phyloP scores from a whole-genome alignment of 768 basidiomycete genomes.

The Suillus clintonianus region DNA sequence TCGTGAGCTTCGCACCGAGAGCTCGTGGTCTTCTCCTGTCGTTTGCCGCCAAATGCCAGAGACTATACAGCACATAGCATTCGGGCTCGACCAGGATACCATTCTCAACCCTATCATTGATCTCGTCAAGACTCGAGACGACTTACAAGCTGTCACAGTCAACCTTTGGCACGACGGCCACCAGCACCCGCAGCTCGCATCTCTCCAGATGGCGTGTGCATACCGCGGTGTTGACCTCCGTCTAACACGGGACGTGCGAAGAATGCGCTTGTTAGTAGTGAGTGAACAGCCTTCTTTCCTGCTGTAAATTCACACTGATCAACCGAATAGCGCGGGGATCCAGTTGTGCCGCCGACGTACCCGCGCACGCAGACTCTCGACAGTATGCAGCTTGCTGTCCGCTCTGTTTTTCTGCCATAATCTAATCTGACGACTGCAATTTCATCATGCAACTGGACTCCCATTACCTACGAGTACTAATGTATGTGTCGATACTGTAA shows the following conservation, averaged over 20 bases:
- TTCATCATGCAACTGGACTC: background rate
- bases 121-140: slow-evolving; percentile 45
- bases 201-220: slow-evolving; percentile 66
- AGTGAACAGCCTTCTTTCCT: slow-evolving; percentile 24
- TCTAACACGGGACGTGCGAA: slow-evolving; percentile 50
- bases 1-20: slow-evolving; percentile 58
- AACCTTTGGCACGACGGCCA: slow-evolving; percentile 56
- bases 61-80: slow-evolving; percentile 56
- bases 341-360: slow-evolving; percentile 16
- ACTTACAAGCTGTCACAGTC: slow-evolving; percentile 51
- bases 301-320: background rate
- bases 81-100: slow-evolving; percentile 61
- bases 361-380: slow-evolving; percentile 17
- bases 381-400: slow-evolving; percentile 7
- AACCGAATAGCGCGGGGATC: slow-evolving; percentile 18
- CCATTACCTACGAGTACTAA: background rate
- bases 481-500: background rate
- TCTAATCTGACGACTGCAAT: background rate
- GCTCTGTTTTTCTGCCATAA: slow-evolving; percentile 4
- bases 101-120: slow-evolving; percentile 57
- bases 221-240: slow-evolving; percentile 57
- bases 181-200: slow-evolving; percentile 49
- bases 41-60: slow-evolving; percentile 51
- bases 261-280: slow-evolving; percentile 55
- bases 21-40: slow-evolving; percentile 44